Evolutionary conservation across 1,284 basidiomycete species (phyloP), one percentile per base, ranked within the genome.

Genomic region (Sporisorium exsertum): DNA sequence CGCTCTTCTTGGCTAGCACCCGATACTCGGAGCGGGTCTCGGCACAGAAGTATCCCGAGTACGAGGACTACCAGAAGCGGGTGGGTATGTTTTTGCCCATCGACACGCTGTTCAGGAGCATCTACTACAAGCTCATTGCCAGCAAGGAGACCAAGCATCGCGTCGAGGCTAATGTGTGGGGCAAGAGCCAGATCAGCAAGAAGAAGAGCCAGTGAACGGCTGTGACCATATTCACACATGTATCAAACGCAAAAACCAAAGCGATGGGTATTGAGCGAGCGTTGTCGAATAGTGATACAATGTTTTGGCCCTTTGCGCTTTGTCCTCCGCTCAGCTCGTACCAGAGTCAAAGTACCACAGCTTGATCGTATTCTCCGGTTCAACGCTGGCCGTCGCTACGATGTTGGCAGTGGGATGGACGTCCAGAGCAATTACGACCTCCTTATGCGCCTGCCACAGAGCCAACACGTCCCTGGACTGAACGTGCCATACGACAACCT

Each of bases 401-500:
- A 84, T 51, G 0, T 57, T 68, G 2, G 59, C 51, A 3, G 65
- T 69, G 2, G 83, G 83, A 59, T 84, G 82, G 0, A 77, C 67
- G 1, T 67, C 66, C 0, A 77, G 40, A 5, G 57, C 64, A 8
- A 80, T 55, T 3, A 82, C 69, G 0, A 58, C 42, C 13, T 80
- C 93, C 87, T 91, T 88, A 86, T 95, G 94, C 1, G 92, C 93
- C 73, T 92, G 90, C 18, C 96, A 87, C 0, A 90, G 87, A 79
- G 93, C 91, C 8, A 92, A 86, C 7, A 95, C 87, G 78, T 92
- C 88, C 33, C 94, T 89, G 4, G 90, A 91, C 85, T 97, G 95
- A 58, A 98, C 83, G 85, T 97, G 93, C 94, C 95, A 99, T 26
- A 97, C 87, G 72, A 93, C 92, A 16, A 96, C 87, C 79, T 92